These are phyloP conservation scores for Balamuthia mandrillaris DNA, from an alignment of 208 protist genomes.

Conservation along the genomic window DNA sequence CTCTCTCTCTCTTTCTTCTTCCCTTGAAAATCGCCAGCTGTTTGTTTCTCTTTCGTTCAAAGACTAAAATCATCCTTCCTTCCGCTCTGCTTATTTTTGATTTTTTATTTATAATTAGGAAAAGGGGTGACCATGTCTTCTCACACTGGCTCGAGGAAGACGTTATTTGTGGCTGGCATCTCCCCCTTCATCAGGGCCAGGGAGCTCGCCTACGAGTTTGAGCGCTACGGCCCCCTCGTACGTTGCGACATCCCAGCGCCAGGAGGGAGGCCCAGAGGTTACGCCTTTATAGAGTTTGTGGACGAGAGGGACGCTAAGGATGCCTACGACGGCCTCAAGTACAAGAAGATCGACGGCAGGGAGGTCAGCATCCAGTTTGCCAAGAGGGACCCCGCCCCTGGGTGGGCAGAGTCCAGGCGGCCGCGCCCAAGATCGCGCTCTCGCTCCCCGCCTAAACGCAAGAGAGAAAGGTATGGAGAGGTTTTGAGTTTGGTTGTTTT, in stretches of 20 bases:
- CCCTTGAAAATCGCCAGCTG: too few relatives aligned
- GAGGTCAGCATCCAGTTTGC: not conserved
- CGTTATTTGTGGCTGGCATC: conserved; percentile 13
- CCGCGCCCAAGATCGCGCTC: not conserved
- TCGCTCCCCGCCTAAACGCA: not conserved
- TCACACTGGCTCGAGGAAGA: not conserved
- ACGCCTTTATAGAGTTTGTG: conserved; percentile 4
- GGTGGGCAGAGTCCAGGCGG: not conserved
- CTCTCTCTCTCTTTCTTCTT: too few relatives aligned
- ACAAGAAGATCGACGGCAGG: not conserved
- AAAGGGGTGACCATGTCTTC: too few relatives aligned
- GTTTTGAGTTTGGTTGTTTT: not conserved
- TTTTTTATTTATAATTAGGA: too few relatives aligned
- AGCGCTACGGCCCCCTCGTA: conserved; percentile 22
- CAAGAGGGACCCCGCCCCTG: not conserved
- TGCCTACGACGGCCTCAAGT: not conserved
- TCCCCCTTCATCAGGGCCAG: not conserved
- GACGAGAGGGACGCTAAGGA: conserved; percentile 3
- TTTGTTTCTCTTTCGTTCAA: too few relatives aligned
- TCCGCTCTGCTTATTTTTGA: too few relatives aligned
- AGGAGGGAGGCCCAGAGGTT: not conserved
- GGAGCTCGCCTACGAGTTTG: conserved; percentile 22
- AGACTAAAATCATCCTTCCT: too few relatives aligned
- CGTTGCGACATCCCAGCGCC: conserved; percentile 18
- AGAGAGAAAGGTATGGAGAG: not conserved